These are phyloP conservation scores for Aphanocladium album DNA, from an alignment of 2,329 filamentous ascomycete genomes.

Conservation along the genomic window DNA sequence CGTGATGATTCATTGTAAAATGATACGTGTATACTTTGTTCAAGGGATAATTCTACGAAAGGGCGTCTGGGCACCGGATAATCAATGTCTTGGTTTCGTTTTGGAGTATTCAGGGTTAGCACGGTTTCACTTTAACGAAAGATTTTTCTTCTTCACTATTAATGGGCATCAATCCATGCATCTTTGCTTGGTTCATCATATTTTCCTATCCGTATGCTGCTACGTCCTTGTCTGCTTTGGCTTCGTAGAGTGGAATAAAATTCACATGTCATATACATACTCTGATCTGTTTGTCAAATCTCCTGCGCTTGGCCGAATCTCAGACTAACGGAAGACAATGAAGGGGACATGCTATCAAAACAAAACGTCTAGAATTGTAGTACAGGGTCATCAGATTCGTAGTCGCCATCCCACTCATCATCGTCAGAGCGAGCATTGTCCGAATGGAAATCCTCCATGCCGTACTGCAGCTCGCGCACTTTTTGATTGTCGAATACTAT, in stretches of 20 bases:
- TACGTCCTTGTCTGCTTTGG: not conserved
- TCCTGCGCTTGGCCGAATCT: not conserved
- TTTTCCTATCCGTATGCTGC: not conserved
- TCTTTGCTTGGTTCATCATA: not conserved
- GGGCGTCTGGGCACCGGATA: not conserved
- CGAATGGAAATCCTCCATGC: conserved; percentile 68
- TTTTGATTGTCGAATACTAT: conserved; percentile 73
- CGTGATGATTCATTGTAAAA: not conserved
- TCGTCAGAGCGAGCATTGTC: conserved; percentile 50
- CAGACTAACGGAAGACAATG: too few relatives aligned
- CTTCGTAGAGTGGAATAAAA: not conserved
- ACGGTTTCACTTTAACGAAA: not conserved
- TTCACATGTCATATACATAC: not conserved
- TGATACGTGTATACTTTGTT: not conserved
- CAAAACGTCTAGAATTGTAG: conserved; percentile 16
- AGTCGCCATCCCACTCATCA: conserved; percentile 55
- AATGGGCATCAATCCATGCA: not conserved
- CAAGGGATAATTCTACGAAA: not conserved
- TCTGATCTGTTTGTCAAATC: too few relatives aligned
- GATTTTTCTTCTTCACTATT: not conserved
- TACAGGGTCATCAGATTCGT: conserved; percentile 40
- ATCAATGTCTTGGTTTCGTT: not conserved
- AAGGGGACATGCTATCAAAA: not conserved
- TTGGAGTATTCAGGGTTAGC: not conserved
- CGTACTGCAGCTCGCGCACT: conserved; percentile 60